Base-by-base conservation (phyloP, 139 green algal species). In the Gonium pectorale region DNA sequence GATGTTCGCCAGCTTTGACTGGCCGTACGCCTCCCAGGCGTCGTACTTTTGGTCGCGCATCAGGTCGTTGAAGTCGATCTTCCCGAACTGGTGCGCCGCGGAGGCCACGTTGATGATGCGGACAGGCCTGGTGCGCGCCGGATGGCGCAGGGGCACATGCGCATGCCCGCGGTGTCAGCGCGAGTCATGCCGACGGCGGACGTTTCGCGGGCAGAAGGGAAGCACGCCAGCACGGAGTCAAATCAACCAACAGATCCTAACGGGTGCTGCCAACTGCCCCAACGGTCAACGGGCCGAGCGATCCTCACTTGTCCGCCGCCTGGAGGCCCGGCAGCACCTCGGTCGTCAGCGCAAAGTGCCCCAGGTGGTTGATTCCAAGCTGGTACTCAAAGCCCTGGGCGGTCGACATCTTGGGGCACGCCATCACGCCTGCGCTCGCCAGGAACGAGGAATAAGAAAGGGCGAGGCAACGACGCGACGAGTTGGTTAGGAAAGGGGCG, bases 1-100 rank as follows among this genome's bases (percentile, higher is more conserved):
- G 22, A 98, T 85, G 82, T 98, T 98, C 19, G 95, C 95, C 17
- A 98, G 90, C 90, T 98, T 98, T 41, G 92, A 94, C 87, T 97
- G 91, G n/a, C 92, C 90, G 80, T 95, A 95, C 5, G 87, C 89
- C 5, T 59, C 26, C 90, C 90, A 95, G 0, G 62, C 26, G 24
- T 89, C 41, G 86, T 96, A 97, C 43, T 19, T 52, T 19, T 87
- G 83, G 46, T 90, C 83, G 38, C 67, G 78, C 77, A 92, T 89
- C 22, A 97, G 88, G 74, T 97, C 94, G 35, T 94, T 85, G 78
- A 97, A 97, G 73, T 96, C 73, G 21, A 98, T 95, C 46, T 67
- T 78, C 19, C 92, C 94, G 80, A 95, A 95, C 31, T 70, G 38
- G 89, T 98, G 96, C 1, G 95, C 95, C 1, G 88, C 70, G 0